Evolutionary conservation across 2,329 filamentous ascomycete genomes (phyloP).

Genomic region (Nemania abortiva): DNA sequence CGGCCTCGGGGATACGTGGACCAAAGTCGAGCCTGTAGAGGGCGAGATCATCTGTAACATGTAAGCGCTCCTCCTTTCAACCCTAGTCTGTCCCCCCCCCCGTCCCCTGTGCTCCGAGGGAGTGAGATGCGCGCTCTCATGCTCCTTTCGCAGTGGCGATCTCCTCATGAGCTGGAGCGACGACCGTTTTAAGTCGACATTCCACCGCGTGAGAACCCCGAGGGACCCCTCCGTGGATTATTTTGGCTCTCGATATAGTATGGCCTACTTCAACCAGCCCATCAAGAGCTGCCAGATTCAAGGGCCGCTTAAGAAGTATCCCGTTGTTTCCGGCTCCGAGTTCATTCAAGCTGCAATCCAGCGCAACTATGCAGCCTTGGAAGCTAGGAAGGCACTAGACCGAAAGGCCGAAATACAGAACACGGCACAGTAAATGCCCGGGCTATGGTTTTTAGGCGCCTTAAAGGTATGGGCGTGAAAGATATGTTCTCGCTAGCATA

Average conservation of each 20-base stretch:
- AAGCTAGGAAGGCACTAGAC: conserved; percentile 58
- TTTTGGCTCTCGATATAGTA: conserved; percentile 71
- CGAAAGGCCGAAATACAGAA: conserved; percentile 14
- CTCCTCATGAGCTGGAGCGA: conserved; percentile 76
- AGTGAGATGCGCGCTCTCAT: conserved; percentile 13
- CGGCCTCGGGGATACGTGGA: conserved; percentile 71
- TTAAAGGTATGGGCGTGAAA: too few species aligned
- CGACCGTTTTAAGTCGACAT: conserved; percentile 75
- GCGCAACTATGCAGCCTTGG: conserved; percentile 65
- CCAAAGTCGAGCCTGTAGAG: conserved; percentile 66
- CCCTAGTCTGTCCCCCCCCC: not conserved
- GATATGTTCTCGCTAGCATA: too few species aligned
- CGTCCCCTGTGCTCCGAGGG: not conserved
- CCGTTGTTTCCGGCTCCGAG: conserved; percentile 68
- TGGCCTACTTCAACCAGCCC: conserved; percentile 76
- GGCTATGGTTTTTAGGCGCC: too few species aligned
- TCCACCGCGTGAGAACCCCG: conserved; percentile 73
- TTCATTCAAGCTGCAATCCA: conserved; percentile 70
- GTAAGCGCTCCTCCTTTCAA: conserved; percentile 39
- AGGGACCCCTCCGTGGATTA: conserved; percentile 64
- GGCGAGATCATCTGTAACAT: conserved; percentile 74
- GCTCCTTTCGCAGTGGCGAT: conserved; percentile 60
- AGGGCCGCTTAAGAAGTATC: conserved; percentile 72
- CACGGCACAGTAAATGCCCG: conserved; percentile 20
- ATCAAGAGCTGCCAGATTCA: conserved; percentile 69